These are phyloP conservation scores for Pythium volutum DNA, from an alignment of 352 stramenopile genomes.

Conservation along the genomic window DNA sequence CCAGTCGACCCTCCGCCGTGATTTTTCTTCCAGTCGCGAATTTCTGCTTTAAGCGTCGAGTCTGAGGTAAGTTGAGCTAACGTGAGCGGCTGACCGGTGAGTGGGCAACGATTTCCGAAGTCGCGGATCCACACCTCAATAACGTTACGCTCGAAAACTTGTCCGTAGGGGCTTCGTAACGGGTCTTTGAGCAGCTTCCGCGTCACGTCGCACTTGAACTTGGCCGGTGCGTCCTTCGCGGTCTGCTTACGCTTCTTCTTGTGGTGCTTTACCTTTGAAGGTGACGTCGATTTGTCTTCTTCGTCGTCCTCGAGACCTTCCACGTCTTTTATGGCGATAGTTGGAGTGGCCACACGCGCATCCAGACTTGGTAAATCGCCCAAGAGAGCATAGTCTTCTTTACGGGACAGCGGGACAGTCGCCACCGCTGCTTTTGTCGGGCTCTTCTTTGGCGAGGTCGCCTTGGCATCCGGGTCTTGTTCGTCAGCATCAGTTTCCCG, in stretches of 20 bases:
- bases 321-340: slow-evolving; percentile 61
- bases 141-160: slow-evolving; percentile 74
- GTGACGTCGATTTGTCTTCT: slow-evolving; percentile 30
- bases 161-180: slow-evolving; percentile 67
- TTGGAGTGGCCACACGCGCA: slow-evolving; percentile 20
- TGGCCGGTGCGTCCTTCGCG: slow-evolving; percentile 32
- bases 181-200: slow-evolving; percentile 67
- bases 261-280: slow-evolving; percentile 28
- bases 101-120: slow-evolving; percentile 77
- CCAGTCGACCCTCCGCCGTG: background rate
- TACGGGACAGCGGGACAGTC: slow-evolving; percentile 44
- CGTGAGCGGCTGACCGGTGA: slow-evolving; percentile 68
- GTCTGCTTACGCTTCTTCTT: slow-evolving; percentile 48
- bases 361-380: slow-evolving; percentile 68
- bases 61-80: slow-evolving; percentile 48
- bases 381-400: slow-evolving; percentile 79
- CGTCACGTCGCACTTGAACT: slow-evolving; percentile 78
- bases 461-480: slow-evolving; percentile 10
- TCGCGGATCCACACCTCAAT: slow-evolving; percentile 81
- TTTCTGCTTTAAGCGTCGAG: slow-evolving; percentile 51
- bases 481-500: background rate
- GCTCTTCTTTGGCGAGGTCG: slow-evolving; percentile 28
- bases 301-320: slow-evolving; percentile 30
- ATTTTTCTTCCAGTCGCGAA: slow-evolving; percentile 63
- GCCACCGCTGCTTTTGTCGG: slow-evolving; percentile 29